phyloP scores from a whole-genome alignment of 1,284 basidiomycete species.

The Hymenochaete sp. region DNA sequence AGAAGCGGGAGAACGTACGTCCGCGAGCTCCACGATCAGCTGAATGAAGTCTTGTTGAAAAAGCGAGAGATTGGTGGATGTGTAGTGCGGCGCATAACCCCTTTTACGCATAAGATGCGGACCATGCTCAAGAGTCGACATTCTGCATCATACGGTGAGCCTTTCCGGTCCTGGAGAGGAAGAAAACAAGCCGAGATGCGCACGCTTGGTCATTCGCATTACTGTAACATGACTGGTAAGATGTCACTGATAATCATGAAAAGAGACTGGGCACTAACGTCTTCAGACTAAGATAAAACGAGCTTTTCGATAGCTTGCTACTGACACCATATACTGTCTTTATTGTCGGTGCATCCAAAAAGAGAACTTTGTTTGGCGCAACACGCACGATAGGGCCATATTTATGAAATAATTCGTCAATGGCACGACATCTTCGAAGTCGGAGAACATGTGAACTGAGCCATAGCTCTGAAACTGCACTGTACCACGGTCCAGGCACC shows the following conservation, averaged over 20 bases:
- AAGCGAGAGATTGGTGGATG: conserved; percentile 15
- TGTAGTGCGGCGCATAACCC: conserved; percentile 19
- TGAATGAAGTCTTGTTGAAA: conserved; percentile 18
- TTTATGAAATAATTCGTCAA: conserved; percentile 18
- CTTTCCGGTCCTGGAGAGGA: too few relatives aligned
- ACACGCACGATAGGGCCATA: conserved; percentile 22
- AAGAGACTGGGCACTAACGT: conserved; percentile 10
- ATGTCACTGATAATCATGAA: not conserved
- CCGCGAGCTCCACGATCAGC: conserved; percentile 10
- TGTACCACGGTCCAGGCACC: conserved; percentile 23
- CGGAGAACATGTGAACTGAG: conserved; percentile 17
- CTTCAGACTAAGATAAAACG: conserved; percentile 24
- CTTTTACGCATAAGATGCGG: conserved; percentile 16
- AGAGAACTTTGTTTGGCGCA: conserved; percentile 20
- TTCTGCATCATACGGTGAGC: conserved; percentile 9
- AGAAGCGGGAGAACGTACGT: conserved; percentile 7
- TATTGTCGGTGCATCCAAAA: conserved; percentile 16
- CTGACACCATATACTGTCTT: conserved; percentile 19
- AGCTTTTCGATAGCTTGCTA: conserved; percentile 18
- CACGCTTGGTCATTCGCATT: conserved; percentile 23
- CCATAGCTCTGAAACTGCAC: conserved; percentile 20
- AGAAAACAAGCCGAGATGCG: not conserved
- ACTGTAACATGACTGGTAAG: conserved; percentile 7
- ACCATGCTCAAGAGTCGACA: conserved; percentile 18
- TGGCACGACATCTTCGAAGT: conserved; percentile 18